These are phyloP conservation scores for Ophiobolus disseminans DNA, from an alignment of 2,329 filamentous ascomycete species.

Conservation along the genomic window DNA sequence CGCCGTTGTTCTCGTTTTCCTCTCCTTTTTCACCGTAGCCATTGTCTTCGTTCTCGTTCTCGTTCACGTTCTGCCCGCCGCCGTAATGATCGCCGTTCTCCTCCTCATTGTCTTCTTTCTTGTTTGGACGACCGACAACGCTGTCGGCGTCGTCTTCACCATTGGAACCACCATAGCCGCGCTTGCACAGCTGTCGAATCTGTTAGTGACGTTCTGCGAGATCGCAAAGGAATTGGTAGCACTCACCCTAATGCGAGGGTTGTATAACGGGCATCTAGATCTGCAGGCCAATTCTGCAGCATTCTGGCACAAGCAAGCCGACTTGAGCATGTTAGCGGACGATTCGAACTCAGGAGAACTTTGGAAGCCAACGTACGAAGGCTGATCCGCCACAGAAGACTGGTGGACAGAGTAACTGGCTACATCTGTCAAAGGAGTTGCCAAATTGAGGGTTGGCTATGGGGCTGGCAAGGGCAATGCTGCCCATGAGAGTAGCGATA, in stretches of 20 bases:
- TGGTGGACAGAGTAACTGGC: background rate
- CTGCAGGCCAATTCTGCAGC: background rate
- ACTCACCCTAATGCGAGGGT: background rate
- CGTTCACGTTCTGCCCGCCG: too few species aligned
- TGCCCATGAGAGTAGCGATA: background rate
- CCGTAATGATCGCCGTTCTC: background rate
- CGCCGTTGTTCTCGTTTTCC: background rate
- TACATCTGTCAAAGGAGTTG: background rate
- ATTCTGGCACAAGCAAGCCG: background rate
- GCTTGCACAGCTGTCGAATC: background rate
- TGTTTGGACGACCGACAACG: background rate
- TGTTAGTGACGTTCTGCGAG: background rate
- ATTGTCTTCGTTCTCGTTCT: background rate
- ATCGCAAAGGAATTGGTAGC: background rate
- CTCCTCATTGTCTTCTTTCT: background rate
- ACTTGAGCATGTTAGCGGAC: background rate
- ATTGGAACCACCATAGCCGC: background rate
- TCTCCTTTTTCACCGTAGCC: background rate
- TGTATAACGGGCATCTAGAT: background rate
- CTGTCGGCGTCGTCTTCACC: background rate
- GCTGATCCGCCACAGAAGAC: background rate
- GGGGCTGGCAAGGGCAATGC: background rate
- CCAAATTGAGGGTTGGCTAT: background rate
- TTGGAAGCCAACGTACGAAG: background rate
- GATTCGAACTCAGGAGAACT: background rate